Conservation (phyloP, 2,329 filamentous ascomycete species). For the Aspergillus alliaceus region DNA sequence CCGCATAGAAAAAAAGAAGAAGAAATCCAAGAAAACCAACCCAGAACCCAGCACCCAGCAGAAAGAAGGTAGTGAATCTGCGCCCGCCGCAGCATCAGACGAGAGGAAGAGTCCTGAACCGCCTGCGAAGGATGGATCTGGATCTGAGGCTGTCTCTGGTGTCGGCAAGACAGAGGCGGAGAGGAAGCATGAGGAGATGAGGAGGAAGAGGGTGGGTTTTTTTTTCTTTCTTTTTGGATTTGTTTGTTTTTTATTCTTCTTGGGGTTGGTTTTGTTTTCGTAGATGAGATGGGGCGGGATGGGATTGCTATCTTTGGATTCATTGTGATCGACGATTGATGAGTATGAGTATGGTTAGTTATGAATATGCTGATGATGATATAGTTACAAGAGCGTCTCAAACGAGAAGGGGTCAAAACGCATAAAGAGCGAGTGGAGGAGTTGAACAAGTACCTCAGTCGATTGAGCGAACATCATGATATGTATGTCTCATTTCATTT, state of each 20-base stretch:
- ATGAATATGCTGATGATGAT: background rate
- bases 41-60: background rate
- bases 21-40: constrained; percentile 44
- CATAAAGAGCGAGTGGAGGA: constrained; percentile 97
- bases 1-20: constrained; percentile 49
- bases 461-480: constrained; percentile 94
- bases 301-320: too few species aligned
- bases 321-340: too few species aligned
- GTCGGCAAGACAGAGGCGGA: constrained; percentile 80
- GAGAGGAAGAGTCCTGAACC: constrained; percentile 17
- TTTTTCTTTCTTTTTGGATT: background rate
- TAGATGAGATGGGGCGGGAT: too few species aligned
- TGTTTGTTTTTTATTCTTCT: background rate
- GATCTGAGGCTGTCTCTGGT: constrained; percentile 23
- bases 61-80: background rate
- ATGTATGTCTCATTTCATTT: constrained; percentile 58
- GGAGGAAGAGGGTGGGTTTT: constrained; percentile 71
- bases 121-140: constrained; percentile 12
- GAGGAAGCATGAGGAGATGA: constrained; percentile 74
- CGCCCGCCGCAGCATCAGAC: background rate
- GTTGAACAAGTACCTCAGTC: constrained; percentile 88
- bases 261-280: background rate
- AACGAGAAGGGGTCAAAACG: constrained; percentile 86
- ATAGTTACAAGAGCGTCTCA: constrained; percentile 77
- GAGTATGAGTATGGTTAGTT: too few species aligned